These are phyloP conservation scores for Cicer judaicum DNA, from an alignment of 306 rosid genomes.

Conservation along the genomic window DNA sequence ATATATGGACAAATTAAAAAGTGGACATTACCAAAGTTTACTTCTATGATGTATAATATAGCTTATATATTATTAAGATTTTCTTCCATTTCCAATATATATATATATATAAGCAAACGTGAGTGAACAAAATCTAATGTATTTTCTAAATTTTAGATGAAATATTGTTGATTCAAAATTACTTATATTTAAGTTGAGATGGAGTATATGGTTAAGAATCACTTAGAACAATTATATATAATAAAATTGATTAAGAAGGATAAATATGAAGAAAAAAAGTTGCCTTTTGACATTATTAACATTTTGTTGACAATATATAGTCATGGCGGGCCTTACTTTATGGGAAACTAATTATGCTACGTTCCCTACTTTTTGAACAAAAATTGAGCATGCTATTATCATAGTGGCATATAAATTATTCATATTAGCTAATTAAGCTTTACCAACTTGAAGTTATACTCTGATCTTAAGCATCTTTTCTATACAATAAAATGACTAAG, in stretches of 20 bases:
- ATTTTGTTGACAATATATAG: neutral
- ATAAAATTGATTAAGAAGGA: neutral
- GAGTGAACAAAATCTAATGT: too few relatives aligned
- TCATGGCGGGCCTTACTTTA: conserved; percentile 52
- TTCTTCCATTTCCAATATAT: too few relatives aligned
- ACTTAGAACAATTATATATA: too few relatives aligned
- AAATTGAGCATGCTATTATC: conserved; percentile 53
- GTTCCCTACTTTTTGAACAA: conserved; percentile 54
- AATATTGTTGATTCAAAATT: too few relatives aligned
- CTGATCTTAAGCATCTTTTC: conserved; percentile 28
- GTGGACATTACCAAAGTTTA: conserved; percentile 18
- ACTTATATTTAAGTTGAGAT: too few relatives aligned
- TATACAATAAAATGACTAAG: conserved; percentile 50
- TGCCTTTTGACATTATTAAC: conserved; percentile 32
- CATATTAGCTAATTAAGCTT: too few relatives aligned
- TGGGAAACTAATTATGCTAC: conserved; percentile 48
- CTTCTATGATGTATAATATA: neutral
- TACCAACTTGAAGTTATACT: conserved; percentile 29
- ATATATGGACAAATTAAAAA: conserved; percentile 38
- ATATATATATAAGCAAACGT: too few relatives aligned
- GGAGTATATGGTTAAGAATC: too few relatives aligned
- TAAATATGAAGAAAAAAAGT: conserved; percentile 30
- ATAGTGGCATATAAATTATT: conserved; percentile 58
- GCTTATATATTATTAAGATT: too few relatives aligned
- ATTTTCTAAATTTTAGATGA: too few relatives aligned